These are phyloP conservation scores for Diaporthe citrichinensis DNA, from an alignment of 2,329 filamentous ascomycete genomes.

Conservation along the genomic window DNA sequence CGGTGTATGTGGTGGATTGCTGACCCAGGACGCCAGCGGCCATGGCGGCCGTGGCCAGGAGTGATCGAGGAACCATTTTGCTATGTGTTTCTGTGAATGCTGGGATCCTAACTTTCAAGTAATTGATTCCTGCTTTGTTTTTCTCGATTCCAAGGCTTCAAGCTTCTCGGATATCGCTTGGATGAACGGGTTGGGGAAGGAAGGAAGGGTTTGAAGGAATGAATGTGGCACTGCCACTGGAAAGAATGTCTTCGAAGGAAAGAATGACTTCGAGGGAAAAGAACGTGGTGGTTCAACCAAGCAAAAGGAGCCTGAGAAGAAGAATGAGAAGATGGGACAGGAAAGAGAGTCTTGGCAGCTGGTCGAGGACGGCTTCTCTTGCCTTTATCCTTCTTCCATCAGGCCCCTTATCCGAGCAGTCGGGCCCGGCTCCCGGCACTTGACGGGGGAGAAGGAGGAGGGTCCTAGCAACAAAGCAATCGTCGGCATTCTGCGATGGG, in stretches of 20 bases:
- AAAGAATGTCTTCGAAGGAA: conserved; percentile 41
- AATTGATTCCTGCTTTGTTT: conserved; percentile 2
- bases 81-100: background rate
- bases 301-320: conserved; percentile 37
- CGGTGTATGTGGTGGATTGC: conserved; percentile 36
- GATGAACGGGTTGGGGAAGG: conserved; percentile 20
- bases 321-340: conserved; percentile 29
- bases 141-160: conserved; percentile 19
- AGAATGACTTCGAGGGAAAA: conserved; percentile 41
- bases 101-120: background rate
- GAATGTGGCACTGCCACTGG: conserved; percentile 40
- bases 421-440: conserved; percentile 20
- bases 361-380: background rate
- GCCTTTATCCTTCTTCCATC: conserved; percentile 27
- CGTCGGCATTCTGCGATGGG: conserved; percentile 25
- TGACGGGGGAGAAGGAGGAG: background rate
- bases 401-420: conserved; percentile 21
- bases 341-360: background rate
- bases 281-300: conserved; percentile 41
- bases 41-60: conserved; percentile 39
- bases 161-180: conserved; percentile 31
- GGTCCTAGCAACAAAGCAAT: conserved; percentile 5
- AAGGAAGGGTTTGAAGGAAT: conserved; percentile 32
- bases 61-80: conserved; percentile 26
- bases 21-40: conserved; percentile 39